These are phyloP conservation scores for Aspergillus conjunctus DNA, from an alignment of 495 filamentous ascomycete genomes.

Conservation along the genomic window DNA sequence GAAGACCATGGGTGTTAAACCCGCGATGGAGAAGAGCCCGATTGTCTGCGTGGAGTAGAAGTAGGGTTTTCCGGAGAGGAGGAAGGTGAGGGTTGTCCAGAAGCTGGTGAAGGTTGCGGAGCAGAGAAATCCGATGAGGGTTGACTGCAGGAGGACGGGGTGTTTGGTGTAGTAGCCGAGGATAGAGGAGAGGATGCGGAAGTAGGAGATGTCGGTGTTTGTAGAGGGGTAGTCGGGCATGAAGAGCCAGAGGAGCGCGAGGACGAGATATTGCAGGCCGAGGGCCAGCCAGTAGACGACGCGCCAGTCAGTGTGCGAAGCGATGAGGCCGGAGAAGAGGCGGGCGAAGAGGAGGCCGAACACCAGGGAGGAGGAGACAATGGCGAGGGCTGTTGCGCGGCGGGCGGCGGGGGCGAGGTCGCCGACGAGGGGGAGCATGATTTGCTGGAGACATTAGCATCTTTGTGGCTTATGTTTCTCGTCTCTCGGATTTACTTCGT, in stretches of 20 bases:
- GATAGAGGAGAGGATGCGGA: slow-evolving; percentile 66
- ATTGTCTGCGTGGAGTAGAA: slow-evolving; percentile 65
- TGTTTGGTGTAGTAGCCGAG: slow-evolving; percentile 58
- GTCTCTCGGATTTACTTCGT: background rate
- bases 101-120: slow-evolving; percentile 64
- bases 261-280: slow-evolving; percentile 70
- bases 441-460: slow-evolving; percentile 47
- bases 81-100: slow-evolving; percentile 86
- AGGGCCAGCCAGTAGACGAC: slow-evolving; percentile 81
- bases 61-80: slow-evolving; percentile 70
- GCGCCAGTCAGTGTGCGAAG: slow-evolving; percentile 71
- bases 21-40: slow-evolving; percentile 78
- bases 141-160: slow-evolving; percentile 69
- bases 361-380: slow-evolving; percentile 77
- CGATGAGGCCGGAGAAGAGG: slow-evolving; percentile 72
- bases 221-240: slow-evolving; percentile 82
- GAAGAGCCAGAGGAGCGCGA: slow-evolving; percentile 65
- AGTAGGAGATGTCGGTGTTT: slow-evolving; percentile 63
- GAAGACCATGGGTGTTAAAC: slow-evolving; percentile 65
- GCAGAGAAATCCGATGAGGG: slow-evolving; percentile 58
- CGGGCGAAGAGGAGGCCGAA: slow-evolving; percentile 78
- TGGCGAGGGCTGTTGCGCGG: slow-evolving; percentile 66
- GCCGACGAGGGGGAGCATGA: slow-evolving; percentile 82
- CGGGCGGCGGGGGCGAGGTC: slow-evolving; percentile 73
- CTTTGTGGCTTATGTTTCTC: background rate